Evolutionary conservation across 305 asterid genomes (phyloP).

Genomic region (Andrographis paniculata): DNA sequence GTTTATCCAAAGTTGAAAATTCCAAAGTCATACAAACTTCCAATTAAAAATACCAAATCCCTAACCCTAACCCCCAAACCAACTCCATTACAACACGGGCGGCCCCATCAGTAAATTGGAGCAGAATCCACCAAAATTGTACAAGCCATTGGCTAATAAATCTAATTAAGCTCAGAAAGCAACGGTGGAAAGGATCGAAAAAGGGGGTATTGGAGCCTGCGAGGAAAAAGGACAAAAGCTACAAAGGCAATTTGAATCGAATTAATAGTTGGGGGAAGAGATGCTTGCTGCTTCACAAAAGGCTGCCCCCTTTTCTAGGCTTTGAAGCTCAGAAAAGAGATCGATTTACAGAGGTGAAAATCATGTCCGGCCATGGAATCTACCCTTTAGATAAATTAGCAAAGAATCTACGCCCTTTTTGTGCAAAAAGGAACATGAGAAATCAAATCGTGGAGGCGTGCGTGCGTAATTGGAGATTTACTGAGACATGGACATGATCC

Average conservation of each 20-base stretch:
- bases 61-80: slow-evolving; percentile 25
- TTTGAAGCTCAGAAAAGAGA: slow-evolving; percentile 25
- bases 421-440: neutral
- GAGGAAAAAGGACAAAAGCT: slow-evolving; percentile 30
- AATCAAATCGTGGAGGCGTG: slow-evolving; percentile 2
- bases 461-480: slow-evolving; percentile 14
- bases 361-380: slow-evolving; percentile 11
- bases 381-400: no score
- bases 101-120: slow-evolving; percentile 14
- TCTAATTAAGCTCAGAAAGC: neutral
- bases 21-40: slow-evolving; percentile 27
- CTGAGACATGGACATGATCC: slow-evolving; percentile 11
- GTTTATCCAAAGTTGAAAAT: slow-evolving; percentile 23
- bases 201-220: slow-evolving; percentile 11
- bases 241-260: slow-evolving; percentile 21
- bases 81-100: slow-evolving; percentile 26
- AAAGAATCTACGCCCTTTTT: slow-evolving; percentile 24
- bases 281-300: slow-evolving; percentile 7
- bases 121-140: slow-evolving; percentile 3
- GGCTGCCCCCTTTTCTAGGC: slow-evolving; percentile 25
- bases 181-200: slow-evolving; percentile 10
- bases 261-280: slow-evolving; percentile 16
- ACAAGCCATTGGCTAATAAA: neutral
- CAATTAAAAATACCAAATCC: slow-evolving; percentile 19
- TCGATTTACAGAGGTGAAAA: slow-evolving; percentile 19